A percentile compares a stretch with the other conserved stretches of the same genome.
Evolutionary conservation across 2,329 filamentous ascomycete species (phyloP).

Genomic region (Huntiella savannae): DNA sequence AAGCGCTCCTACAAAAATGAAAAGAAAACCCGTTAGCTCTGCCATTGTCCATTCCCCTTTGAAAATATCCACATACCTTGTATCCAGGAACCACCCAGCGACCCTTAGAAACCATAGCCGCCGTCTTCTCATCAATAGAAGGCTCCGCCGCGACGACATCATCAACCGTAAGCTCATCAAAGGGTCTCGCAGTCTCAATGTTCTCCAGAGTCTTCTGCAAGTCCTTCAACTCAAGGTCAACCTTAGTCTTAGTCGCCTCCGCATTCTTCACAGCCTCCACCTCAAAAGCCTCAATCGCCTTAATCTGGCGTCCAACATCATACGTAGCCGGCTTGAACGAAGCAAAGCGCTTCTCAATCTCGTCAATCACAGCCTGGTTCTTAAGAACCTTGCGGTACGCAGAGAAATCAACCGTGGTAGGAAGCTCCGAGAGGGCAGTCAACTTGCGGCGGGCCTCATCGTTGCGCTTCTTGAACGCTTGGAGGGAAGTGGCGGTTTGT

Average conservation of each 20-base stretch:
- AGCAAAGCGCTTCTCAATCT: constrained; percentile 92
- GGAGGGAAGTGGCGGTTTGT: constrained; percentile 76
- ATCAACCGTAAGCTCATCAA: constrained; percentile 94
- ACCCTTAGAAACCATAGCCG: constrained; percentile 87
- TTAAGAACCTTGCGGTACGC: constrained; percentile 85
- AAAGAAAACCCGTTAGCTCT: constrained; percentile 1
- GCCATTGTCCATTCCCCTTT: not conserved
- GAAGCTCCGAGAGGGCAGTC: constrained; percentile 60
- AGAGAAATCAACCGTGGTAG: constrained; percentile 77
- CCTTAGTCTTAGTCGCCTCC: constrained; percentile 87
- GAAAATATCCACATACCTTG: constrained; percentile 48
- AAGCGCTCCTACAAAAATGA: constrained; percentile 69
- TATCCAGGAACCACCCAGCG: constrained; percentile 97
- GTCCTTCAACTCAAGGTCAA: constrained; percentile 86
- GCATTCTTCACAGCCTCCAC: constrained; percentile 92
- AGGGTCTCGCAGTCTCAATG: constrained; percentile 87
- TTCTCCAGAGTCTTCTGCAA: constrained; percentile 89
- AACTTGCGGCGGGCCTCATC: constrained; percentile 95
- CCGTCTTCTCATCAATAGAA: constrained; percentile 93
- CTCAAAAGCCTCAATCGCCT: constrained; percentile 97
- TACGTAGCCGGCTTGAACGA: constrained; percentile 84
- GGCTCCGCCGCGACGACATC: constrained; percentile 87
- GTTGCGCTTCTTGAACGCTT: constrained; percentile 99
- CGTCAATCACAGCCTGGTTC: constrained; percentile 87
- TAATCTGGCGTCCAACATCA: constrained; percentile 83